Evolutionary conservation across 208 protist species (phyloP), one percentile per base, ranked within the genome.

Genomic region (Trypanosomatidae sp.): DNA sequence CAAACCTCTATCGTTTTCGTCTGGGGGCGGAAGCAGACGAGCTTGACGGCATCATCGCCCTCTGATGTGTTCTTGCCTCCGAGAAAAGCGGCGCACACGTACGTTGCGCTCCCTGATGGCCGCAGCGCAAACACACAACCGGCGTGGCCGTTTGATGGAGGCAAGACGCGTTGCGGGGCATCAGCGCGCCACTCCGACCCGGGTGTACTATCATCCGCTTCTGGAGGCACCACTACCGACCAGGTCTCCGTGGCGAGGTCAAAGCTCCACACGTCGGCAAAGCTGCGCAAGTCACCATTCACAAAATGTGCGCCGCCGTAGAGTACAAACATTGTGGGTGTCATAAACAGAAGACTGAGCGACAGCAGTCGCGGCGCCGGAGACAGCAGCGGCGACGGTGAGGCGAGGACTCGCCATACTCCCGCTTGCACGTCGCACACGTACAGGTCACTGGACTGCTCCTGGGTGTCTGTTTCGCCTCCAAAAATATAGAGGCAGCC

Each of bases 251-350:
- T 69, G 66, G 64, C 49, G 60, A 80, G n/a, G 71, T 87, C 62
- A 47, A 78, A 87, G 0, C 19, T 22, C 86, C 89, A 93, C 36
- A 77, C 77, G 64, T 93, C 89, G 25, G 56, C 33, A 36, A 88
- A 75, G 73, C 86, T 91, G 64, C 67, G 66, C 53, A 91, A 73
- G 39, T 81, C 79, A 41, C 86, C 82, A 17, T 82, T 65, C 25
- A 85, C 78, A 75, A 91, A 93, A 67, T 87, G 84, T 12, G 80
- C 73, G n/a, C 89, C 89, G 22, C 89, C 89, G 59, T 93, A 93
- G 1, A 93, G 50, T 1, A 93, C 80, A 65, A 86, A 84, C 13
- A 66, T 22, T 4, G 62, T 53, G 10, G 59, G 58, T 9, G 80
- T 62, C 5, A 89, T 47, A 62, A 91, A 88, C 33, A 89, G 62